Evolutionary conservation across 805 yeast species (phyloP).

Genomic region (Dipodascus albidus): DNA sequence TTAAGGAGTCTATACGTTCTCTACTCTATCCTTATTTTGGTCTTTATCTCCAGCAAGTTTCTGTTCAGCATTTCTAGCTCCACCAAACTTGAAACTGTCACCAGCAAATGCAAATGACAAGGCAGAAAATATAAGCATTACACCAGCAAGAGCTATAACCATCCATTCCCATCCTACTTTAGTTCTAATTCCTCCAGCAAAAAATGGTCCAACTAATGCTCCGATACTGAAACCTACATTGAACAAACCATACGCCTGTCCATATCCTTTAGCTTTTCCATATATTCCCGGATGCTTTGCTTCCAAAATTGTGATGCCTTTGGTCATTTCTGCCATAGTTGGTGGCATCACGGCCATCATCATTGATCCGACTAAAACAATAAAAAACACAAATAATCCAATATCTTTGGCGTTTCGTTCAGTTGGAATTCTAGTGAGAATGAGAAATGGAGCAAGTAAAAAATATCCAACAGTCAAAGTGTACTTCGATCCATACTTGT

Average conservation of each 20-base stretch:
- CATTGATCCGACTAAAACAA: slow-evolving; percentile 19
- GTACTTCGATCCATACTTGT: slow-evolving; percentile 20
- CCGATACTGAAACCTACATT: slow-evolving; percentile 25
- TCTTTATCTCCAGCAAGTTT: too few relatives aligned
- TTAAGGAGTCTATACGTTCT: too few relatives aligned
- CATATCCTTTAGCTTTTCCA: slow-evolving; percentile 23
- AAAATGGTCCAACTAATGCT: slow-evolving; percentile 24
- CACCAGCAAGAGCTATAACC: slow-evolving; percentile 14
- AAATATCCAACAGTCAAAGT: slow-evolving; percentile 19
- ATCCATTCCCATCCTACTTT: slow-evolving; percentile 18
- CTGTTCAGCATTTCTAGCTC: background rate
- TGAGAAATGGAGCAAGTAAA: slow-evolving; percentile 11
- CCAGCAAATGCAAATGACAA: slow-evolving; percentile 21
- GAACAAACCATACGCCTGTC: slow-evolving; percentile 25
- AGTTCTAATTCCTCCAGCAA: slow-evolving; percentile 18
- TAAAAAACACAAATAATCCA: slow-evolving; percentile 20
- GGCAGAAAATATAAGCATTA: slow-evolving; percentile 11
- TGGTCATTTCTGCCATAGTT: slow-evolving; percentile 21
- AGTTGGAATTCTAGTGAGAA: slow-evolving; percentile 20
- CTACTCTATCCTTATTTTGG: too few relatives aligned
- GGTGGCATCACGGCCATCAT: slow-evolving; percentile 17
- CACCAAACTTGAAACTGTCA: slow-evolving; percentile 11
- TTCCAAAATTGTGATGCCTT: slow-evolving; percentile 16
- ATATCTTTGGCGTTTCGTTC: slow-evolving; percentile 15
- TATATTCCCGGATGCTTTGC: slow-evolving; percentile 19